phyloP scores from a whole-genome alignment of 208 protist species.

The Crithidia thermophila region DNA sequence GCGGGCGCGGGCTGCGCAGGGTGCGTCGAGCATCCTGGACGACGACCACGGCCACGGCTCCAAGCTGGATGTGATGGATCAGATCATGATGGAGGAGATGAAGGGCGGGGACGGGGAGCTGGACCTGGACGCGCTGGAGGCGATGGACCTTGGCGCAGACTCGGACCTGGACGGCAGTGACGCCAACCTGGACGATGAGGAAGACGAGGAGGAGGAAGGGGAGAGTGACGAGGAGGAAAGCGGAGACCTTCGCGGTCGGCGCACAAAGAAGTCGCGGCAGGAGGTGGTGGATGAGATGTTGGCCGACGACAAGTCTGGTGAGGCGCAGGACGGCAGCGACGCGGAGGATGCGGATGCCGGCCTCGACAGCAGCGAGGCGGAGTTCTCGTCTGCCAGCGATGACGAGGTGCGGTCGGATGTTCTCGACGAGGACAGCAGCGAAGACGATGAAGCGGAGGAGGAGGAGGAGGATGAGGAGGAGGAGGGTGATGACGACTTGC shows the following conservation, averaged over 20 bases:
- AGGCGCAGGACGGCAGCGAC: not conserved
- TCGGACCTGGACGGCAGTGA: constrained; percentile 10
- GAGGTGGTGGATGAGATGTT: constrained; percentile 22
- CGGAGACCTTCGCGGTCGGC: not conserved
- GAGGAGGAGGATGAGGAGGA: constrained; percentile 41
- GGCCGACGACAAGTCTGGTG: constrained; percentile 4
- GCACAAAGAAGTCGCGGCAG: constrained; percentile 13
- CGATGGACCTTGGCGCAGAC: constrained; percentile 31
- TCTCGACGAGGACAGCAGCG: constrained; percentile 26
- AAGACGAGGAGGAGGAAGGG: constrained; percentile 15
- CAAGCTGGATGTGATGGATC: constrained; percentile 16
- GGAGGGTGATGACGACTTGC: constrained; percentile 21
- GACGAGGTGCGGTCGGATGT: constrained; percentile 33
- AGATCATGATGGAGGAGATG: constrained; percentile 39
- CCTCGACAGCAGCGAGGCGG: constrained; percentile 33
- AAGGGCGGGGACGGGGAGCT: constrained; percentile 34
- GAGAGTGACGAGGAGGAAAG: constrained; percentile 11
- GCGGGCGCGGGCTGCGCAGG: constrained; percentile 7
- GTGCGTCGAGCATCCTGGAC: constrained; percentile 34
- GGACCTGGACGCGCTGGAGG: constrained; percentile 46
- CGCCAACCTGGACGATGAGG: constrained; percentile 5
- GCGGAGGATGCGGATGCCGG: constrained; percentile 22
- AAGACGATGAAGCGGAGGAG: constrained; percentile 50
- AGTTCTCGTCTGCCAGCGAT: constrained; percentile 39
- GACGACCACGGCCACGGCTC: constrained; percentile 7